A percentile compares a stretch with the other conserved stretches of the same genome.
phyloP scores from a whole-genome alignment of 2,329 filamentous ascomycete genomes.

The Exophiala oligosperma region DNA sequence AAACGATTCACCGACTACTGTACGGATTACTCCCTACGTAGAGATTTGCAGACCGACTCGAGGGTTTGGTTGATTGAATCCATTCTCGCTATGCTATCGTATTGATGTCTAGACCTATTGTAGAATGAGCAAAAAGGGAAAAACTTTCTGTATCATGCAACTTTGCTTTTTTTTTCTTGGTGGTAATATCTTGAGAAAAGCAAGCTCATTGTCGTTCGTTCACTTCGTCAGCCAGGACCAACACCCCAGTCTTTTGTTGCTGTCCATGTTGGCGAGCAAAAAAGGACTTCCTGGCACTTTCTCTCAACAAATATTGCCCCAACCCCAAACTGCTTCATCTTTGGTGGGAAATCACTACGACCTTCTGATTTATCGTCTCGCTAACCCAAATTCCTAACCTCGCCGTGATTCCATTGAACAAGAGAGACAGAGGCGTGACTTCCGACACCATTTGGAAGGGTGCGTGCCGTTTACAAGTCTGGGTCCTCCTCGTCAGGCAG shows the following conservation, averaged over 20 bases:
- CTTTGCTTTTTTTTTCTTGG: background rate
- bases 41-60: background rate
- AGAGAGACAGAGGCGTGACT: background rate
- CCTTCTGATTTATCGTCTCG: conserved; percentile 24
- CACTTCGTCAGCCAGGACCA: conserved; percentile 5
- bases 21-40: no score
- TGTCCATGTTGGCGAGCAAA: background rate
- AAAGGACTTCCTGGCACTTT: background rate
- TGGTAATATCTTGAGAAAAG: conserved; percentile 1
- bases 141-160: conserved; percentile 9
- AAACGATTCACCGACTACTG: no score
- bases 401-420: background rate
- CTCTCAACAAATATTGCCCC: background rate
- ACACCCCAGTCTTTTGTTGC: background rate
- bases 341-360: conserved; percentile 11
- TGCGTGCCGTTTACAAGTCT: conserved; percentile 42
- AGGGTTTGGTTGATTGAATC: background rate
- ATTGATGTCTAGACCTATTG: conserved; percentile 9
- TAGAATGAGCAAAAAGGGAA: background rate
- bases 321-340: background rate
- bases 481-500: conserved; percentile 94
- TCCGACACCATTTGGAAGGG: background rate
- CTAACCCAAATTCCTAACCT: conserved; percentile 18
- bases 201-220: conserved; percentile 4
- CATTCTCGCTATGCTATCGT: conserved; percentile 12